These are phyloP conservation scores for Xylaria sp. DNA, from an alignment of 2,329 filamentous ascomycete species.

Conservation along the genomic window DNA sequence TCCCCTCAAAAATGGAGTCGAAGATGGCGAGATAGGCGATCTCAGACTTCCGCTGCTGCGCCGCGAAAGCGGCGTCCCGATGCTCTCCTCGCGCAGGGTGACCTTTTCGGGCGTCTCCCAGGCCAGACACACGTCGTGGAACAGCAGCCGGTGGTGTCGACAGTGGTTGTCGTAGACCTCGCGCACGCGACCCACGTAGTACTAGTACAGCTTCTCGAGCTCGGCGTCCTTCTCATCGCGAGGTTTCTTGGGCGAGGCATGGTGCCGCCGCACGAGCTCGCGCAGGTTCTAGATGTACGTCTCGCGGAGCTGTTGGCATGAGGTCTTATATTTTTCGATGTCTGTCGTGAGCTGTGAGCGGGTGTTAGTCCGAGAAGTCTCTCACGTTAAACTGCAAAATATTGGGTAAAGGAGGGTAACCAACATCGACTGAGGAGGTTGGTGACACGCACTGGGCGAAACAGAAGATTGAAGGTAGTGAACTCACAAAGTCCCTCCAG, in stretches of 20 bases:
- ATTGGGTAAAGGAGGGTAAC: neutral
- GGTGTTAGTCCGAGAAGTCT: constrained; percentile 10
- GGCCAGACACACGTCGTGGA: constrained; percentile 21
- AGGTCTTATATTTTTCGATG: constrained; percentile 40
- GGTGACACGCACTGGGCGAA: neutral
- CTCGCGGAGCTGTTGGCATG: constrained; percentile 36
- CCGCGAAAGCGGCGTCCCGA: constrained; percentile 16
- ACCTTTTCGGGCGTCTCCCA: constrained; percentile 33
- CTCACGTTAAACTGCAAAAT: neutral
- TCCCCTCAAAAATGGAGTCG: constrained; percentile 5
- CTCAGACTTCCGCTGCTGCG: constrained; percentile 20
- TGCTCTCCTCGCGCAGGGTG: constrained; percentile 24
- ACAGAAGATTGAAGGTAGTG: neutral
- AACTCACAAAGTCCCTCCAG: constrained; percentile 43
- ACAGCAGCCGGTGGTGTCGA: constrained; percentile 34
- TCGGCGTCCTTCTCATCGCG: constrained; percentile 38
- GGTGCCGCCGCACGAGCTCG: constrained; percentile 39
- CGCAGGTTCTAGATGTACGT: constrained; percentile 45
- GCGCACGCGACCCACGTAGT: constrained; percentile 36
- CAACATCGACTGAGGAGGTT: neutral
- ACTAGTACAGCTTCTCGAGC: constrained; percentile 38
- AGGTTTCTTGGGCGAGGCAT: constrained; percentile 23
- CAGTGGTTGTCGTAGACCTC: constrained; percentile 36
- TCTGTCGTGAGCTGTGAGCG: constrained; percentile 39
- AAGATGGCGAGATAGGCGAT: neutral